A percentile compares a stretch with the other conserved stretches of the same genome.
phyloP scores from a whole-genome alignment of 2,329 filamentous ascomycete species.

The Aspergillus pseudoterreus region DNA sequence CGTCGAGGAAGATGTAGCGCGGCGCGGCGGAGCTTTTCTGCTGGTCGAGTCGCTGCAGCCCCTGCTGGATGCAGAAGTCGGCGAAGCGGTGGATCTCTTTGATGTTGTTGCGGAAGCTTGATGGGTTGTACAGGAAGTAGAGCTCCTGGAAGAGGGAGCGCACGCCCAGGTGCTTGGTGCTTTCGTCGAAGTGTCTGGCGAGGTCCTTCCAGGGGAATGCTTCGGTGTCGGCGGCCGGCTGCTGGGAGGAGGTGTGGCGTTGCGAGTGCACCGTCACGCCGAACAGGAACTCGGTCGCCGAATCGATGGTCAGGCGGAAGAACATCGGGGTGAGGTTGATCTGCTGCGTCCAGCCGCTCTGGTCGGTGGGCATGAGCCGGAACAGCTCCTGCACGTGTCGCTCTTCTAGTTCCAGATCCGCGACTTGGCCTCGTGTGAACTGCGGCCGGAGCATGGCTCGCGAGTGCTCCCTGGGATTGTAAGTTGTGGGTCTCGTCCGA shows the following conservation, averaged over 20 bases:
- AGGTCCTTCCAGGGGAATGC: neutral
- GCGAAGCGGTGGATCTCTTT: neutral
- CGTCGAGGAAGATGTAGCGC: neutral
- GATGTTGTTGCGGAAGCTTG: neutral
- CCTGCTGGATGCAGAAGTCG: neutral
- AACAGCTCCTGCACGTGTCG: slow-evolving; percentile 17
- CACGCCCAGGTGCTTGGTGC: neutral
- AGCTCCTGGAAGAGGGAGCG: neutral
- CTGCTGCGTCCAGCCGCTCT: slow-evolving; percentile 4
- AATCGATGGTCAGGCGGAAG: slow-evolving; percentile 61
- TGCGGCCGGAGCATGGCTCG: slow-evolving; percentile 49
- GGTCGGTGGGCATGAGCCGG: slow-evolving; percentile 11
- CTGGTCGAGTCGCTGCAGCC: neutral
- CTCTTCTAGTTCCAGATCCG: slow-evolving; percentile 18
- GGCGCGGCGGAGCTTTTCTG: neutral
- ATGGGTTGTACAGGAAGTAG: neutral
- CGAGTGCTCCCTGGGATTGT: slow-evolving; percentile 41
- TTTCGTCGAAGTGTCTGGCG: neutral
- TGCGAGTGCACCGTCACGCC: slow-evolving; percentile 52
- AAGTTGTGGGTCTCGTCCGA: no score
- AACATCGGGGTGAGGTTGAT: slow-evolving; percentile 21
- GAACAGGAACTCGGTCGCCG: slow-evolving; percentile 77
- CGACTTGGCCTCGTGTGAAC: slow-evolving; percentile 19
- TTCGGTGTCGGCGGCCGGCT: neutral
- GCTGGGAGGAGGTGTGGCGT: neutral